Evolutionary conservation across 1,284 basidiomycete genomes (phyloP).

Genomic region (Marasmius tenuissimus): DNA sequence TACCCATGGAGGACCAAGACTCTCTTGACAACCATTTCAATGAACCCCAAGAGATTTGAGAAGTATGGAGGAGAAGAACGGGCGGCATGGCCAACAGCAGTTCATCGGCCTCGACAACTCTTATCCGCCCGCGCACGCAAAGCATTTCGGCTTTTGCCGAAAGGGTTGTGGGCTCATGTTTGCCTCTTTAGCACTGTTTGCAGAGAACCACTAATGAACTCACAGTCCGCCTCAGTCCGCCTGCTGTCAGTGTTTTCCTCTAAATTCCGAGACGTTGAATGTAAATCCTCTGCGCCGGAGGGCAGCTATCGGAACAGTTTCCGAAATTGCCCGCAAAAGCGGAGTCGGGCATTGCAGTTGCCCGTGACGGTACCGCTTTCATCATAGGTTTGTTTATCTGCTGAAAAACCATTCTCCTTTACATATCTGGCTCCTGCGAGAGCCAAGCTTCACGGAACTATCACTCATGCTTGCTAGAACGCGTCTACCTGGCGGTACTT

Average conservation of each 20-base stretch:
- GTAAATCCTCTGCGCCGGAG: neutral
- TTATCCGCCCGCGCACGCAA: too few relatives aligned
- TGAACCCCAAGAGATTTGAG: neutral
- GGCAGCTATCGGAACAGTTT: neutral
- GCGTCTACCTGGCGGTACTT: neutral
- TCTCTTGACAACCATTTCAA: conserved; percentile 25
- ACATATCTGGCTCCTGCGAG: neutral
- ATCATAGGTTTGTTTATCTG: neutral
- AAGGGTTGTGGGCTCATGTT: too few relatives aligned
- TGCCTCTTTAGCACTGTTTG: too few relatives aligned
- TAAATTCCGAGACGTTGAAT: neutral
- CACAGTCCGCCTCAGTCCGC: neutral
- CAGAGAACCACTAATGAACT: neutral
- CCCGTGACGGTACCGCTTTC: neutral
- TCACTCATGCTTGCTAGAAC: neutral
- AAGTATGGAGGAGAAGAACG: neutral
- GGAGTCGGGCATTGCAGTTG: neutral
- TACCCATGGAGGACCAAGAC: conserved; percentile 65
- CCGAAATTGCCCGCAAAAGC: neutral
- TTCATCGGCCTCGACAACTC: neutral
- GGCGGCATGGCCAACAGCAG: neutral
- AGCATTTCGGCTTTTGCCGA: too few relatives aligned
- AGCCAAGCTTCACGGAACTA: neutral
- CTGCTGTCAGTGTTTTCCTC: neutral
- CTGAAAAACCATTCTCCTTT: neutral